Percentiles rank a stretch among this genome's conserved stretches.
Evolutionary conservation across 371 early-diverging fungal species (phyloP).

Genomic region (Capniomyces stellatus): DNA sequence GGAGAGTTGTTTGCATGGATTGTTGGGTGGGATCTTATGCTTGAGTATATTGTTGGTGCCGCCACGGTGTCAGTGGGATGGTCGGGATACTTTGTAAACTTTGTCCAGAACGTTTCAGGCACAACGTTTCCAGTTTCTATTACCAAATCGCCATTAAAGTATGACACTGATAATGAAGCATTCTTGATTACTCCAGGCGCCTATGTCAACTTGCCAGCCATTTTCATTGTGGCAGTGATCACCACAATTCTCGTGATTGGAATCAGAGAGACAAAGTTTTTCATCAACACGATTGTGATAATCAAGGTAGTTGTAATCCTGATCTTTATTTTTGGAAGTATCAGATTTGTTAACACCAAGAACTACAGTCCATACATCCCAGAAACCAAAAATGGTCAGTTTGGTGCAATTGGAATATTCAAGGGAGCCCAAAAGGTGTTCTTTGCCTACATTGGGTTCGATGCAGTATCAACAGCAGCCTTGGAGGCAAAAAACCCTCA

Average conservation of each 20-base stretch:
- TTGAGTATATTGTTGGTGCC: conserved; percentile 53
- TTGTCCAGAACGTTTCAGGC: conserved; percentile 20
- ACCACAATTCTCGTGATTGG: conserved; percentile 38
- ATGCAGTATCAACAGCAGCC: conserved; percentile 67
- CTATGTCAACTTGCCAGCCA: conserved; percentile 48
- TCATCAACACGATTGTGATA: conserved; percentile 44
- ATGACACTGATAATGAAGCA: not conserved
- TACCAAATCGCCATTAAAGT: conserved; percentile 1
- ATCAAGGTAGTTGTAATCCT: conserved; percentile 49
- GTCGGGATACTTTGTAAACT: conserved; percentile 49
- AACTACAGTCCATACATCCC: conserved; percentile 64
- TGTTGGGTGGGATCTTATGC: conserved; percentile 54
- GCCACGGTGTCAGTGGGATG: conserved; percentile 48
- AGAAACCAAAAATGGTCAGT: conserved; percentile 8
- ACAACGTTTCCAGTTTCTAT: not conserved
- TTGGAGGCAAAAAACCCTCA: conserved; percentile 60
- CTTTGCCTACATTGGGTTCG: conserved; percentile 77
- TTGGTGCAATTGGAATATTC: conserved; percentile 45
- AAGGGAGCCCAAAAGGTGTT: conserved; percentile 50
- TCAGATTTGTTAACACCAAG: conserved; percentile 32
- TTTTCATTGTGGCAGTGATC: conserved; percentile 35
- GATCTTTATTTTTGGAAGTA: conserved; percentile 42
- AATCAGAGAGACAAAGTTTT: conserved; percentile 39
- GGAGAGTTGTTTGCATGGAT: conserved; percentile 60
- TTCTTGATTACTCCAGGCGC: conserved; percentile 16